These are phyloP conservation scores for Leccinum fibrillosum DNA, from an alignment of 768 basidiomycete species.

Conservation along the genomic window DNA sequence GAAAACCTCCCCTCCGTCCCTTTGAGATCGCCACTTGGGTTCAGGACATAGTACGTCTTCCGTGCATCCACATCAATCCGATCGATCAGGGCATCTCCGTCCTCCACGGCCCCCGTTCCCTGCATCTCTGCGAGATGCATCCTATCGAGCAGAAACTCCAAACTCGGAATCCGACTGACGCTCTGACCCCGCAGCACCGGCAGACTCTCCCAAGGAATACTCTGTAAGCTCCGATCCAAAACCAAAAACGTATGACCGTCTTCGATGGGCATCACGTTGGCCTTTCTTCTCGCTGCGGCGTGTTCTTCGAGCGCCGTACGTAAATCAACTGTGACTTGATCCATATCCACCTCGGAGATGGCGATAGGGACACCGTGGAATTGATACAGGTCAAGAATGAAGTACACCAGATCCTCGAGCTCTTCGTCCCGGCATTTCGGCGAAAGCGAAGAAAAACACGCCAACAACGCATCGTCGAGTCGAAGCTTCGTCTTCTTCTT, in stretches of 20 bases:
- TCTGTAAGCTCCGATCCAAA: conserved; percentile 85
- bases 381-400: conserved; percentile 90
- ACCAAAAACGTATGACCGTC: conserved; percentile 85
- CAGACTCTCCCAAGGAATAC: conserved; percentile 94
- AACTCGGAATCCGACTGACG: conserved; percentile 88
- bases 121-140: conserved; percentile 56
- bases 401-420: conserved; percentile 91
- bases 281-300: conserved; percentile 36
- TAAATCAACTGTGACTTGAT: conserved; percentile 86
- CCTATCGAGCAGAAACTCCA: conserved; percentile 86
- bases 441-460: conserved; percentile 82
- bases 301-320: conserved; percentile 75
- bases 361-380: conserved; percentile 89
- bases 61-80: conserved; percentile 58
- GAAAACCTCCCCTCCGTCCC: conserved; percentile 82
- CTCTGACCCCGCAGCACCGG: conserved; percentile 81
- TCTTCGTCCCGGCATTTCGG: conserved; percentile 89
- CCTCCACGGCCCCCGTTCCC: conserved; percentile 21
- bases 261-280: conserved; percentile 22
- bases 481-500: conserved; percentile 54
- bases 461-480: conserved; percentile 73
- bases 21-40: conserved; percentile 87
- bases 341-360: conserved; percentile 87
- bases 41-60: conserved; percentile 81
- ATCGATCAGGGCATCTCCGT: conserved; percentile 31